Evolutionary conservation across 192 early-diverging fungal species (phyloP), one percentile per base, ranked within the genome.

Genomic region (Dispira parvispora): DNA sequence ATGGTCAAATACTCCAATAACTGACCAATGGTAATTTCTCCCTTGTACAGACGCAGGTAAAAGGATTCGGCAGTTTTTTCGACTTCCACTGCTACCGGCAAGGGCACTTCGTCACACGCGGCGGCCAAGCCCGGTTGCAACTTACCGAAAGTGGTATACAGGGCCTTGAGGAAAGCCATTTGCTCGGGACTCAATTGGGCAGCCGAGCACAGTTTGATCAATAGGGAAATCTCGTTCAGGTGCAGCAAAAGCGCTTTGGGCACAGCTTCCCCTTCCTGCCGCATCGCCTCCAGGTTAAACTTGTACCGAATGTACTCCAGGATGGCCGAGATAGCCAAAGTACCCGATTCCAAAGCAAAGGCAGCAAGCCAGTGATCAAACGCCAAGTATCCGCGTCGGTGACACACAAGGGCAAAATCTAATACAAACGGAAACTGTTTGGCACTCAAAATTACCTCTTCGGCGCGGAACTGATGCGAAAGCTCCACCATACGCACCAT

Each of bases 1-100:
- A 38, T 38, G 64, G 85, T 79, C 23, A 99, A 75, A 11, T 87
- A 71, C 14, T 92, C 88, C 27, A 97, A 83, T 70, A 96, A 82
- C 62, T 92, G 81, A 28, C 82, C 77, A 45, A 99, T 83, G 1
- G 83, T 78, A 27, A 93, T 62, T 45, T 78, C 73, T 62, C 71
- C 73, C 44, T 73, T 73, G 57, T 78, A 78, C 0, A 78, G 71
- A 0, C 68, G 71, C 65, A 75, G 38, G 57, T 75, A 79, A 49
- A 71, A 62, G 11, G 62, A 67, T 28, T 79, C 77, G 11, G 74
- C 74, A n/a, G 75, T 72, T 67, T 75, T 73, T 42, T 75, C 77
- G 62, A 43, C 62, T 27, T 49, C 62, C 11, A 23, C 43, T n/a
- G 47, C 14, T 20, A 38, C 49, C 18, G 28, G 10, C 8, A 71